Base-by-base conservation (phyloP, 352 stramenopile genomes). In the Thalassiosira mediterranea region DNA sequence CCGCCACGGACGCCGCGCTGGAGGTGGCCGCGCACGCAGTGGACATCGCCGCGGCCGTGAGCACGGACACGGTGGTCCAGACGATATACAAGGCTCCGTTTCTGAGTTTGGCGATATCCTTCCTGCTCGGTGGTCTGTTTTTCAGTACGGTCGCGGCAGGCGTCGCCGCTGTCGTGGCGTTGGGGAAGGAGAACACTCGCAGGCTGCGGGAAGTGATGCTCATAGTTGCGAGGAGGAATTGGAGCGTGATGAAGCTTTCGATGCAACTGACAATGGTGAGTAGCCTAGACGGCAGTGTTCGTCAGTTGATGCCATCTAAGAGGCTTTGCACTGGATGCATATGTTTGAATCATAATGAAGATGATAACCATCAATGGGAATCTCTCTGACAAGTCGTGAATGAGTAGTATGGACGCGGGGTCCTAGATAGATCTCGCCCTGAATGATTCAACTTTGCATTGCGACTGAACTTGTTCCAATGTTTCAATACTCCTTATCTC, bases 101-200 rank as follows among this genome's bases (percentile, higher is more conserved):
- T 38, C 49, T 86, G 10, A 81, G 78, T 63, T 63, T 86, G 21
- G 44, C 70, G 2, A 37, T 85, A 25, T 73, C 46, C 46, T 88
- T 88, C 59, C 53, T 78, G 5, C 40, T 70, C 2, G 81, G 81
- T n/a, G 81, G 81, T 10, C 65, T 88, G 11, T 88, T 88, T 26
- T 88, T 86, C 72, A 79, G 71, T 60, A 86, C 81, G 0, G 63
- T 80, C 4, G 54, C 79, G 26, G 75, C 81, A 13, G 47, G 56
- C 11, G 58, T 83, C 37, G 47, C 62, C n/a, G 76, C 71, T 0
- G 48, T 61, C n/a, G 72, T 76, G 67, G 74, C 76, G 0, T 65
- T 88, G 52, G 81, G 81, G 19, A 76, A 59, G 59, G 72, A 86
- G 46, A 88, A 88, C 72, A 68, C 67, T 0, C 48, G 58, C n/a